Base-by-base conservation (phyloP, 1,284 basidiomycete genomes). In the Macrocybe sp. region DNA sequence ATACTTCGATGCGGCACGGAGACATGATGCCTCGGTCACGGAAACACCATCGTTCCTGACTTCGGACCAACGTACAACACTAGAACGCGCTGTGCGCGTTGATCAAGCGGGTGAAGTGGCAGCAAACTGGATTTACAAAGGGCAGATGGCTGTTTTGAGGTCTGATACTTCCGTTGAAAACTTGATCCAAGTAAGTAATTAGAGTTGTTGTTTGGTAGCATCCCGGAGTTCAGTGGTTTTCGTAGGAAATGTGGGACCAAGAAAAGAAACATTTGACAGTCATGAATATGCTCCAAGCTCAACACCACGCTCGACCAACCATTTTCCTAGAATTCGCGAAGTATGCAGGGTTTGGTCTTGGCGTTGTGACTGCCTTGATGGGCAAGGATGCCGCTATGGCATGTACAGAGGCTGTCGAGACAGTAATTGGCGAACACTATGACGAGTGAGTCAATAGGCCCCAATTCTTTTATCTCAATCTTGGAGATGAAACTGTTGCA, bases 391-490 rank as follows among this genome's bases (percentile, higher is more conserved):
- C 93, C 6, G 94, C 95, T 1, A 98, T 98, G 95, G 95, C 95
- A 2, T 97, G 94, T 59, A 98, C 95, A 0, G 95, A 98, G 65
- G 95, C 95, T 0, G 94, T 98, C 4, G 95, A 98, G 67, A 97
- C 93, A 0, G 92, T 94, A 43, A 98, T 98, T 48, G 95, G 95
- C 29, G 95, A 98, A 65, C 95, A 98, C 64, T 98, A 98, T 60
- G 92, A 97, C 64, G 93, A 97, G 94, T 96, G 64, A 65, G 91
- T 77, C 7, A 22, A 22, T 2, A 3, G 22, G 22, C 22, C 8
- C 22, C 42, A 35, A 37, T 37, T 31, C 12, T 30, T 28, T n/a
- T 11, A 44, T 44, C 1, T 14, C 46, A 34, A 33, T 41, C 30
- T 38, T 5, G n/a, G 44, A 40, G 39, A 30, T 29, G 36, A 35